These are phyloP conservation scores for Brassica napus DNA, from an alignment of 345 rosid genomes.

Conservation along the genomic window Da-Ae NC_063448.1:28605001-28605500, in stretches of 20 bases:
- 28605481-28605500: conserved; percentile 3
- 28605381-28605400: conserved; percentile 78
- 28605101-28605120: not conserved
- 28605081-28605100: conserved; percentile 61
- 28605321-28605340: conserved; percentile 59
- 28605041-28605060: conserved; percentile 89
- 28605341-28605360: conserved; percentile 98
- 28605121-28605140: not conserved
- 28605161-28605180: not conserved
- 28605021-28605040: conserved; percentile 77
- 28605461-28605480: not conserved
- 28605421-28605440: conserved; percentile 62
- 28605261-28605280: conserved; percentile 56
- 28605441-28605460: not conserved
- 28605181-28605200: not conserved
- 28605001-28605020: conserved; percentile 77
- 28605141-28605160: not conserved
- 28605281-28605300: conserved; percentile 62
- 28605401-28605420: conserved; percentile 67
- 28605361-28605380: conserved; percentile 98
- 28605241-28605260: not conserved
- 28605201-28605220: not conserved
- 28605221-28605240: not conserved
- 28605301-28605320: conserved; percentile 76
- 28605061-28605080: conserved; percentile 93